A percentile compares a stretch with the other conserved stretches of the same genome.
phyloP scores from a whole-genome alignment of 1,284 basidiomycete species.

The Austroboletus novae-zelandiae region DNA sequence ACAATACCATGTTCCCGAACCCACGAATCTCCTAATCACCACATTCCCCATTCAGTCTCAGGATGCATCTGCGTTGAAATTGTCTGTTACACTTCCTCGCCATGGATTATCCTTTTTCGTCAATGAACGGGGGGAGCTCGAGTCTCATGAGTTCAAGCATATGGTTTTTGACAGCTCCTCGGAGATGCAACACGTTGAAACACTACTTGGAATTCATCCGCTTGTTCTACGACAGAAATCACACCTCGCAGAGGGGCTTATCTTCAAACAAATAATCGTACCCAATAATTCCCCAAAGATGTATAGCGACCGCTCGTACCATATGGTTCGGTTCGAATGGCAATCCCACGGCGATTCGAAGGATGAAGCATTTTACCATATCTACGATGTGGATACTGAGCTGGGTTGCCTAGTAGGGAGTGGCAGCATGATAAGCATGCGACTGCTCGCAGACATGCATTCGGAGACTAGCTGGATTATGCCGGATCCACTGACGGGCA shows the following conservation, averaged over 20 bases:
- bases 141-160: slow-evolving; percentile 18
- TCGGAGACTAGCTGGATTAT: slow-evolving; percentile 38
- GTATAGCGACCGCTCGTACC: too few relatives aligned
- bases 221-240: slow-evolving; percentile 37
- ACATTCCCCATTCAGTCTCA: neutral
- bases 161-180: too few relatives aligned
- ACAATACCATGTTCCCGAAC: too few relatives aligned
- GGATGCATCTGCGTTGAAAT: neutral
- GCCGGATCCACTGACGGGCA: slow-evolving; percentile 44
- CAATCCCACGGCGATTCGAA: too few relatives aligned
- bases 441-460: slow-evolving; percentile 46
- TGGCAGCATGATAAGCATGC: slow-evolving; percentile 33
- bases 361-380: slow-evolving; percentile 26
- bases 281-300: neutral
- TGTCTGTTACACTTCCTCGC: slow-evolving; percentile 35
- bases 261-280: slow-evolving; percentile 36
- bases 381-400: slow-evolving; percentile 39
- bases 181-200: too few relatives aligned
- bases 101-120: slow-evolving; percentile 34
- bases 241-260: neutral
- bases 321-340: neutral
- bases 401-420: slow-evolving; percentile 39
- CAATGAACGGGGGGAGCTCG: slow-evolving; percentile 19
- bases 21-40: slow-evolving; percentile 31
- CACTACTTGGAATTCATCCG: slow-evolving; percentile 11